Percentiles rank a stretch among this genome's conserved stretches.
phyloP scores from a whole-genome alignment of 495 filamentous ascomycete genomes.

The Penicillium arizonense region DNA sequence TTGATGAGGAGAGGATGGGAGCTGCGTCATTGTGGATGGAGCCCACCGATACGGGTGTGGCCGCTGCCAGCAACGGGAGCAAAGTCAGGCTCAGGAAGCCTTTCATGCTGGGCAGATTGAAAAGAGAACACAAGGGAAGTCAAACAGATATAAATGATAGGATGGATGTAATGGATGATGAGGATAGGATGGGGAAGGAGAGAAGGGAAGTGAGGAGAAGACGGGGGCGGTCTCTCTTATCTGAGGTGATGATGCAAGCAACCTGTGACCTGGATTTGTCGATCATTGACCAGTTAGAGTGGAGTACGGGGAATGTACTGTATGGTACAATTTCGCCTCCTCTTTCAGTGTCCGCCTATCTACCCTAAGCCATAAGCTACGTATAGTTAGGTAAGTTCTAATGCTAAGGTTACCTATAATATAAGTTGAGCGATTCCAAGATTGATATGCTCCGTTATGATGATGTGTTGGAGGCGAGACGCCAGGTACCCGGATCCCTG shows the following conservation, averaged over 20 bases:
- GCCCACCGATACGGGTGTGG: constrained; percentile 73
- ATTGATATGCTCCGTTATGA: no score
- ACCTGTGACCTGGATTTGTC: constrained; percentile 31
- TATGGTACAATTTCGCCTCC: no score
- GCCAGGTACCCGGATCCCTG: constrained; percentile 26
- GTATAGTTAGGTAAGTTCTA: no score
- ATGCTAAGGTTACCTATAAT: no score
- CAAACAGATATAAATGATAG: constrained; percentile 22
- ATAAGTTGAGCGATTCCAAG: no score
- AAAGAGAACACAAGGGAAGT: constrained; percentile 23
- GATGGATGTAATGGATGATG: constrained; percentile 20
- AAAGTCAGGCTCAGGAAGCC: constrained; percentile 61
- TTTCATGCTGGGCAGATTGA: constrained; percentile 66
- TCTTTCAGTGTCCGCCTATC: no score
- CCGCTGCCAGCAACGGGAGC: constrained; percentile 65
- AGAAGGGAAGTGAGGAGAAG: constrained; percentile 40
- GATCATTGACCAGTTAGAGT: constrained; percentile 20
- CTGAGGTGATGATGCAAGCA: constrained; percentile 45
- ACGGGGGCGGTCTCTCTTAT: constrained; percentile 29
- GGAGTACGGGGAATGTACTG: background rate
- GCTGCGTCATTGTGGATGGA: constrained; percentile 85
- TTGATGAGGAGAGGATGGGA: constrained; percentile 79
- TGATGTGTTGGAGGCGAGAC: background rate
- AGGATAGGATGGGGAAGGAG: constrained; percentile 20
- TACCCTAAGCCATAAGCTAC: no score